Conservation (phyloP, 805 yeast genomes). For the Hanseniaspora nectarophila region DNA sequence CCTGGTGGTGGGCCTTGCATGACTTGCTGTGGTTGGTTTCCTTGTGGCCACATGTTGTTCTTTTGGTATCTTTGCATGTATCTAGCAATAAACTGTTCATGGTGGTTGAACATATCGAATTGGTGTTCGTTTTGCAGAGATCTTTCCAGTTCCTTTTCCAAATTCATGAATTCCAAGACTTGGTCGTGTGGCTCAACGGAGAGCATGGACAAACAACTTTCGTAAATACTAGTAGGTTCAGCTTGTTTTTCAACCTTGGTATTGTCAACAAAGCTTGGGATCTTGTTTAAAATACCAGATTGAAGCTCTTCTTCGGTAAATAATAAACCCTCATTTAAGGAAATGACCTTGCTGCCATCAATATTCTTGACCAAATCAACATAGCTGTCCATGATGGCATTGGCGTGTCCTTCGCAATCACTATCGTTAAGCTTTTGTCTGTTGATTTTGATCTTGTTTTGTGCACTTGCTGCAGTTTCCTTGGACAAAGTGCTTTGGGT, state of each 20-base stretch:
- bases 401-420: slow-evolving; percentile 9
- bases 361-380: neutral
- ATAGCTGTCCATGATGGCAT: slow-evolving; percentile 1
- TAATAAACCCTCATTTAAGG: neutral
- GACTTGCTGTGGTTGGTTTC: slow-evolving; percentile 16
- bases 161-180: neutral
- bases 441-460: neutral
- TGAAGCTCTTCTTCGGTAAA: slow-evolving; percentile 6
- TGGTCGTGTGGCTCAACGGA: slow-evolving; percentile 4
- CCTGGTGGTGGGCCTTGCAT: slow-evolving; percentile 21
- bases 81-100: neutral
- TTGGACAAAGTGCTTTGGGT: slow-evolving; percentile 1
- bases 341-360: neutral
- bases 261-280: neutral
- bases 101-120: neutral
- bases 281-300: neutral
- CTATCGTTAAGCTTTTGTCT: slow-evolving; percentile 4
- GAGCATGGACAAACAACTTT: slow-evolving; percentile 1
- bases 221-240: neutral
- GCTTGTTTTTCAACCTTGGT: neutral
- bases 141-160: slow-evolving; percentile 10
- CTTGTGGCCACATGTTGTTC: slow-evolving; percentile 4
- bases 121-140: slow-evolving; percentile 9
- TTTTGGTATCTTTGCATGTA: neutral
- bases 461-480: slow-evolving; percentile 9